A percentile compares a stretch with the other conserved stretches of the same genome.
phyloP scores from a whole-genome alignment of 1,139 yeast genomes.

The Pichia sp. region DNA sequence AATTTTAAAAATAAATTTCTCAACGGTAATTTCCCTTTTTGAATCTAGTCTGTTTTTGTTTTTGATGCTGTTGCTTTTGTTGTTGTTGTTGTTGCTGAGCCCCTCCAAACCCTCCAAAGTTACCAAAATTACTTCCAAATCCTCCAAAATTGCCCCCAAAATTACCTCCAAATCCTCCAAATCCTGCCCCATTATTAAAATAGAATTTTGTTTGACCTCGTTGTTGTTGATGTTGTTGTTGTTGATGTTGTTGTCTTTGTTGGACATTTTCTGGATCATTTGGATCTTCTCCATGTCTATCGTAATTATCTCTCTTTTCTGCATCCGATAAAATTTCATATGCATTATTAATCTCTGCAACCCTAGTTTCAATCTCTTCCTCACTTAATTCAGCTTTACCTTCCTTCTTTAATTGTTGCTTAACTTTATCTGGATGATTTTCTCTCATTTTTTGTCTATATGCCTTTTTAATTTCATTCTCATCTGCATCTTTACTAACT shows the following conservation, averaged over 20 bases:
- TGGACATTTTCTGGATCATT: conserved; percentile 33
- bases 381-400: conserved; percentile 41
- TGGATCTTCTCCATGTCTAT: conserved; percentile 50
- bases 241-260: conserved; percentile 18
- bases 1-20: too few relatives aligned
- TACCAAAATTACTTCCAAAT: not conserved
- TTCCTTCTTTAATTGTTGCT: conserved; percentile 22
- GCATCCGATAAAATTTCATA: conserved; percentile 75
- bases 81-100: too few relatives aligned
- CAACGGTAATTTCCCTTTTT: too few relatives aligned
- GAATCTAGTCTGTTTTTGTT: not conserved
- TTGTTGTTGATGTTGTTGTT: conserved; percentile 4
- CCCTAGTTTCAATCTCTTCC: conserved; percentile 72
- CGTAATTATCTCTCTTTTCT: conserved; percentile 60
- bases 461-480: conserved; percentile 71
- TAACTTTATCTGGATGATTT: conserved; percentile 88
- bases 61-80: not conserved
- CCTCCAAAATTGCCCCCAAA: conserved; percentile 6
- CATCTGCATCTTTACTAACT: conserved; percentile 60
- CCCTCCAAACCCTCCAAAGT: conserved; percentile 3
- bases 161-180: conserved; percentile 2
- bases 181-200: conserved; percentile 1
- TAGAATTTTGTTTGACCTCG: conserved; percentile 3
- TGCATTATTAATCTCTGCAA: conserved; percentile 92
- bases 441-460: conserved; percentile 72